Evolutionary conservation across 1,284 basidiomycete species (phyloP), one percentile per base, ranked within the genome.

Genomic region (Ustilago bromivora): DNA sequence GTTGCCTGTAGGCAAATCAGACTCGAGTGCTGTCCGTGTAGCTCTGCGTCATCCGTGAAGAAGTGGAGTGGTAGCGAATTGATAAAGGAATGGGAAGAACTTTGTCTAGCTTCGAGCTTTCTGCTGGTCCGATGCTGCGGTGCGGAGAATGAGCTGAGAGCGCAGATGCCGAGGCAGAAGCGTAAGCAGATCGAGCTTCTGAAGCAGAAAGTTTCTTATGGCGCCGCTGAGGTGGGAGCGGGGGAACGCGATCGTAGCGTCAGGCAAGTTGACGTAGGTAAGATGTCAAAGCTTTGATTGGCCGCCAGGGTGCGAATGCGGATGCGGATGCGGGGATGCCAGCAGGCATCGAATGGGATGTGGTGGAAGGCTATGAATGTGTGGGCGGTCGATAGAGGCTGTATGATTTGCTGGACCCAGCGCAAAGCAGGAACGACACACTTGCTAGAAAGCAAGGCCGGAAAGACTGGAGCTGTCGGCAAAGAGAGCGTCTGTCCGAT

Each of bases 31-130:
- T 9, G 35, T 32, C 36, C 36, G 49, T 40, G 51, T 12, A 23
- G 63, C 56, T 54, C 8, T 58, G 34, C 59, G 63, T 58, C 69
- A 71, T 71, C 56, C 63, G 69, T 59, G 51, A 53, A 55, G 51
- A 28, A 47, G 31, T 13, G 52, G 40, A 10, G 57, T 19, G 15
- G n/a, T 17, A 11, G 36, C 12, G 13, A 46, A 28, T 15, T 49
- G 43, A 36, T 28, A 23, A 51, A 11, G 49, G 49, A 51, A 31
- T n/a, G 7, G 9, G 43, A 32, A 32, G 38, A 40, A 17, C 38
- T 17, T 19, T 11, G 49, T 51, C 28, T 31, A 32, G 23, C 15
- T 13, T 13, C 49, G 49, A 51, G 31, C 49, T 31, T 23, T 51
- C 49, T 23, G 40, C 38, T 43, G 36, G 23, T 57, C 40, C 38